phyloP scores from a whole-genome alignment of 2,329 filamentous ascomycete species.

The Mariannaea elegans region DNA sequence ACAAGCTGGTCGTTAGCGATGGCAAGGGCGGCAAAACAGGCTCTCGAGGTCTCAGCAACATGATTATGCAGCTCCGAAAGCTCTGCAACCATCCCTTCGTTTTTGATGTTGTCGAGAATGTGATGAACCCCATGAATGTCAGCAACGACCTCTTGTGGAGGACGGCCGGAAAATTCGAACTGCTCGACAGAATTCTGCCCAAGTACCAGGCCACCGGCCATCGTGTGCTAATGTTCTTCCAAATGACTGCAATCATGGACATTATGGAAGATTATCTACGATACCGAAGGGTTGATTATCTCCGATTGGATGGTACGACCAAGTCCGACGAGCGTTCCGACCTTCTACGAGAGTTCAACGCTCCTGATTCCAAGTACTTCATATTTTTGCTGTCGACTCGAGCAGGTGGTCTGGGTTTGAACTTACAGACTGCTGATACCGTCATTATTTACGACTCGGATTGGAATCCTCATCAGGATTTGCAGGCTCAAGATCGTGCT shows the following conservation, averaged over 20 bases:
- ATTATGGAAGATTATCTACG: constrained; percentile 99
- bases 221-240: constrained; percentile 99
- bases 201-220: constrained; percentile 93
- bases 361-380: constrained; percentile 89
- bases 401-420: constrained; percentile 96
- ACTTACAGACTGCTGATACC: constrained; percentile 96
- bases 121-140: constrained; percentile 89
- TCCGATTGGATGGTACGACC: constrained; percentile 94
- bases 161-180: constrained; percentile 95
- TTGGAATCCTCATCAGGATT: constrained; percentile 99
- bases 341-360: constrained; percentile 88
- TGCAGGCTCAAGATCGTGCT: constrained; percentile 98
- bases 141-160: constrained; percentile 97
- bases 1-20: constrained; percentile 93
- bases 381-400: constrained; percentile 98
- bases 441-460: constrained; percentile 99
- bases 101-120: constrained; percentile 96
- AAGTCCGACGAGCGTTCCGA: constrained; percentile 98
- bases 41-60: constrained; percentile 95
- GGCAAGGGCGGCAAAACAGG: constrained; percentile 95
- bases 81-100: constrained; percentile 99
- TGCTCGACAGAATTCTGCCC: constrained; percentile 89
- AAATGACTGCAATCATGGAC: constrained; percentile 99
- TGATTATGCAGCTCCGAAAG: constrained; percentile 99
- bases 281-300: constrained; percentile 82